Percentiles rank a stretch among this genome's conserved stretches.
Evolutionary conservation across 2,329 filamentous ascomycete genomes (phyloP).

Genomic region (Arthroderma sp.): DNA sequence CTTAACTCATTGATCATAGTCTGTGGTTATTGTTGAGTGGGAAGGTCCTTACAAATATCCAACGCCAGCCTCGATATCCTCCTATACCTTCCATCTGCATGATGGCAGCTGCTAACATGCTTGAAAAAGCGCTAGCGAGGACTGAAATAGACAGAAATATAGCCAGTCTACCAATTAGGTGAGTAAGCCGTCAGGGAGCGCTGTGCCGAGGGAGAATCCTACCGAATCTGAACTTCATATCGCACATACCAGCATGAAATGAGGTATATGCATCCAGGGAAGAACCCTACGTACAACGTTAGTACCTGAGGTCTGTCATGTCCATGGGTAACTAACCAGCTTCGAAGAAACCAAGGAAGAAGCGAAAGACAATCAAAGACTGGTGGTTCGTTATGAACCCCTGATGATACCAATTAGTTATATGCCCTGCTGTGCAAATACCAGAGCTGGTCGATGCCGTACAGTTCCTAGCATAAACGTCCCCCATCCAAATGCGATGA

Average conservation of each 20-base stretch:
- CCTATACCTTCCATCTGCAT: slow-evolving; percentile 16
- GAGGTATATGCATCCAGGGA: slow-evolving; percentile 33
- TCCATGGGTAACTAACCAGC: slow-evolving; percentile 18
- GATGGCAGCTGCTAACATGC: slow-evolving; percentile 27
- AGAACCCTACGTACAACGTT: slow-evolving; percentile 20
- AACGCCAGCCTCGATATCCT: slow-evolving; percentile 26
- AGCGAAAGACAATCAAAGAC: slow-evolving; percentile 26
- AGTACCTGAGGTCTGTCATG: neutral
- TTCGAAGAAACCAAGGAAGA: slow-evolving; percentile 33
- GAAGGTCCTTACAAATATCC: slow-evolving; percentile 13
- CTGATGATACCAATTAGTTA: neutral
- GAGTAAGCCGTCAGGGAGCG: neutral
- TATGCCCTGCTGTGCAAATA: no score
- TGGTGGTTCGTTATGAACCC: slow-evolving; percentile 19
- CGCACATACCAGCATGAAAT: slow-evolving; percentile 33
- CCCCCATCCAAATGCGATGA: slow-evolving; percentile 9
- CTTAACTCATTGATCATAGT: neutral
- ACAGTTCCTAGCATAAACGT: slow-evolving; percentile 8
- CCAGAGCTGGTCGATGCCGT: neutral
- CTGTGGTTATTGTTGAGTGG: neutral
- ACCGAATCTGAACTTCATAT: slow-evolving; percentile 58
- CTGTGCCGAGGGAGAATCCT: slow-evolving; percentile 32
- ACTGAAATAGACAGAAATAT: slow-evolving; percentile 7
- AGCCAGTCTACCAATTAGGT: slow-evolving; percentile 3
- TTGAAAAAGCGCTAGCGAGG: slow-evolving; percentile 6